Evolutionary conservation across 1,284 basidiomycete species (phyloP).

Genomic region (Trametes hirsuta): DNA sequence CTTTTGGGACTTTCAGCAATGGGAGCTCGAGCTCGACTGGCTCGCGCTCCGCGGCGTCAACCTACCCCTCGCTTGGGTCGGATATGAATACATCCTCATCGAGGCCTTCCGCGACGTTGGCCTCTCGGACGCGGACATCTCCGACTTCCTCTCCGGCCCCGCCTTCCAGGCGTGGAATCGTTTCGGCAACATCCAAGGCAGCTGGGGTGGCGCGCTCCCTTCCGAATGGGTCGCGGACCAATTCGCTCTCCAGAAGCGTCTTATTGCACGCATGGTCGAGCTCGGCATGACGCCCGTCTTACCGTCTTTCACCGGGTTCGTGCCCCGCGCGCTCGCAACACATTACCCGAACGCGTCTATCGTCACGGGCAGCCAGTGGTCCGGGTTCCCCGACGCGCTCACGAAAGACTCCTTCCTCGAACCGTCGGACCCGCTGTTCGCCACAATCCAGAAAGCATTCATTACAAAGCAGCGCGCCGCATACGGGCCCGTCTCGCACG

Average conservation of each 20-base stretch:
- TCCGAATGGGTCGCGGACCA: conserved; percentile 45
- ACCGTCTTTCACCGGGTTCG: conserved; percentile 48
- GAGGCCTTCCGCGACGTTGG: conserved; percentile 45
- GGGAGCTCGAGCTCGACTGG: conserved; percentile 50
- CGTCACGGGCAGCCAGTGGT: conserved; percentile 41
- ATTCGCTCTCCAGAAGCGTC: conserved; percentile 41
- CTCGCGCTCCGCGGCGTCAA: conserved; percentile 48
- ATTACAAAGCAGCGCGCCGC: conserved; percentile 44
- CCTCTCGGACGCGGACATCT: conserved; percentile 40
- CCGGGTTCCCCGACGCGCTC: conserved; percentile 36
- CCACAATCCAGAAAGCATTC: conserved; percentile 43
- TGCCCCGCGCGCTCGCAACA: conserved; percentile 38
- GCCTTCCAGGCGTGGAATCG: conserved; percentile 49
- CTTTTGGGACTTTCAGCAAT: conserved; percentile 46
- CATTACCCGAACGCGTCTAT: conserved; percentile 44
- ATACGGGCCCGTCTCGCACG: conserved; percentile 44
- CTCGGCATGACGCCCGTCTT: conserved; percentile 50
- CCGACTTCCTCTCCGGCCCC: conserved; percentile 43
- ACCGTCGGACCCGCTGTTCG: conserved; percentile 45
- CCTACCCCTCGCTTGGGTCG: conserved; percentile 47
- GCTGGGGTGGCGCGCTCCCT: conserved; percentile 42
- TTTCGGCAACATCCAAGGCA: conserved; percentile 47
- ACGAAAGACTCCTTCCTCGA: conserved; percentile 46
- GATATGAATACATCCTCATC: conserved; percentile 44
- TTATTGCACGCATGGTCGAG: conserved; percentile 45